A percentile compares a stretch with the other conserved stretches of the same genome.
phyloP scores from a whole-genome alignment of 2,329 filamentous ascomycete species.

The Aotearoamyces nothofagi region DNA sequence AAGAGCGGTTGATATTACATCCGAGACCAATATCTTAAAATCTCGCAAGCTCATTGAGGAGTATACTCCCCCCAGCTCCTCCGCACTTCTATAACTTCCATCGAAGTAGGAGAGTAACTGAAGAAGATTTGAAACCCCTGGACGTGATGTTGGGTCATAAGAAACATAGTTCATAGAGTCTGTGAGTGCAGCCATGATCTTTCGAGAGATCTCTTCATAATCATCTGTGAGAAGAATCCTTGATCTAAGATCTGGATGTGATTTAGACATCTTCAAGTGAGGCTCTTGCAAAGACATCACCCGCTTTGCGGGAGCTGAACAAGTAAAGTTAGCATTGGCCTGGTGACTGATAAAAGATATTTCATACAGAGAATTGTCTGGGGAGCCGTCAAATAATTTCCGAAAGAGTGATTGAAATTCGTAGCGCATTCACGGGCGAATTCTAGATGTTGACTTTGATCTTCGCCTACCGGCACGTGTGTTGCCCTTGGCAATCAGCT shows the following conservation, averaged over 20 bases:
- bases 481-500: constrained; percentile 45
- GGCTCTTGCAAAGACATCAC: constrained; percentile 83
- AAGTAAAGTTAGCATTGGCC: background rate
- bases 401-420: constrained; percentile 71
- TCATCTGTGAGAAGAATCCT: constrained; percentile 72
- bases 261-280: constrained; percentile 86
- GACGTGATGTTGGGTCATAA: constrained; percentile 55
- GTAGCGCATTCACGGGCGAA: constrained; percentile 76
- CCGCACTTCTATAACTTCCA: constrained; percentile 21
- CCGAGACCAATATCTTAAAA: constrained; percentile 50
- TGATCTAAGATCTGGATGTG: constrained; percentile 52
- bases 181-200: constrained; percentile 61
- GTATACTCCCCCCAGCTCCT: constrained; percentile 25
- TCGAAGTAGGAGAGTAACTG: constrained; percentile 64
- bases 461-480: constrained; percentile 92
- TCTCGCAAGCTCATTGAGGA: constrained; percentile 31
- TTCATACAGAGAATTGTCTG: constrained; percentile 54
- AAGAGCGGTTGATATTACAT: constrained; percentile 37
- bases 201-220: constrained; percentile 44
- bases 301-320: constrained; percentile 49
- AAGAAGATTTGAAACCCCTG: constrained; percentile 78
- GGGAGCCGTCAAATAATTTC: constrained; percentile 46
- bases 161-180: constrained; percentile 53
- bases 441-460: constrained; percentile 88
- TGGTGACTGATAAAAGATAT: background rate